A percentile compares a stretch with the other conserved stretches of the same genome.
These are phyloP conservation scores for Pichia californica DNA, from an alignment of 805 yeast species.

Conservation along the genomic window DNA sequence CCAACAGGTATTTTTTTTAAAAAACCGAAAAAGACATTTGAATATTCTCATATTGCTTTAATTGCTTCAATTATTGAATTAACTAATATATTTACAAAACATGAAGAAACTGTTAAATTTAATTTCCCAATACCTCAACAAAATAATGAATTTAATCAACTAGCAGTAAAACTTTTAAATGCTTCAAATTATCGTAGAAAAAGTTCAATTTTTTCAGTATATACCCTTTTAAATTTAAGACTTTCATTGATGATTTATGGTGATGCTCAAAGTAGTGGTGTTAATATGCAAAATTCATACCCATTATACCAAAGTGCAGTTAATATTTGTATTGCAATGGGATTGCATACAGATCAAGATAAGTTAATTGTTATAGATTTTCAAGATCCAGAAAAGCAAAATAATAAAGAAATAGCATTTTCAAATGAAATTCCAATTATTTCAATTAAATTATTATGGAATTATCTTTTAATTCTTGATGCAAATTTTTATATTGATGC, in stretches of 20 bases:
- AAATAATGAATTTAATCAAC: slow-evolving; percentile 5
- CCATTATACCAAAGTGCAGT: slow-evolving; percentile 12
- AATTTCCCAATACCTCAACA: neutral
- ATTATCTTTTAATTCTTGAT: slow-evolving; percentile 12
- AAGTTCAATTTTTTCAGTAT: slow-evolving; percentile 4
- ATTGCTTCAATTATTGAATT: slow-evolving; percentile 10
- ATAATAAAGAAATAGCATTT: neutral
- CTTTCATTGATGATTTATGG: slow-evolving; percentile 12
- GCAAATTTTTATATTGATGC: slow-evolving; percentile 8
- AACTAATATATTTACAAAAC: slow-evolving; percentile 7
- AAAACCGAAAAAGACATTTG: slow-evolving; percentile 6
- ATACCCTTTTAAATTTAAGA: slow-evolving; percentile 9
- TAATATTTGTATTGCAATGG: slow-evolving; percentile 8
- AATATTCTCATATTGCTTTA: slow-evolving; percentile 12
- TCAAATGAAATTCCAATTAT: slow-evolving; percentile 7
- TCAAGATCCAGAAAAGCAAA: neutral
- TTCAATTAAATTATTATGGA: slow-evolving; percentile 14
- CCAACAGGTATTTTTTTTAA: slow-evolving; percentile 5
- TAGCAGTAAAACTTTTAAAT: slow-evolving; percentile 9
- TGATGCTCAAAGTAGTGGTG: slow-evolving; percentile 11
- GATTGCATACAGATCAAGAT: slow-evolving; percentile 9
- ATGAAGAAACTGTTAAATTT: slow-evolving; percentile 2
- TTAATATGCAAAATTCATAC: slow-evolving; percentile 8
- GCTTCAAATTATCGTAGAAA: slow-evolving; percentile 10
- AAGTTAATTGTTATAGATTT: slow-evolving; percentile 1